These are phyloP conservation scores for Endogone sp. DNA, from an alignment of 192 early-diverging fungal genomes.

Conservation along the genomic window DNA sequence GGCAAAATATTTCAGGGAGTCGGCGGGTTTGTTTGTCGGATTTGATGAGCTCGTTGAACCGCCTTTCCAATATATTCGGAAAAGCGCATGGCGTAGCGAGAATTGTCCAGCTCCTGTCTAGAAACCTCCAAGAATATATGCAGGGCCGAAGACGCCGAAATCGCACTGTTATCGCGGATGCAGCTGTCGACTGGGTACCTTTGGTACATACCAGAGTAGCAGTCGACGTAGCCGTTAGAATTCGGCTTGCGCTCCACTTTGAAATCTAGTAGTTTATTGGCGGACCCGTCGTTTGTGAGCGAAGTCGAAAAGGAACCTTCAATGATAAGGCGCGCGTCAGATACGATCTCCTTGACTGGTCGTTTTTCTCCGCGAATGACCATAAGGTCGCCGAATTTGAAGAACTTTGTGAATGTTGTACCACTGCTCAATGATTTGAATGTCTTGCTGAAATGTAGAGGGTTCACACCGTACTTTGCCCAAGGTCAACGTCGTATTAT, in stretches of 20 bases:
- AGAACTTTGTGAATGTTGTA: background rate
- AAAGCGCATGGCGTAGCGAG: background rate
- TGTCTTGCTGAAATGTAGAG: background rate
- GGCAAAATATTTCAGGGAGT: background rate
- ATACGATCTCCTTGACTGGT: constrained; percentile 9
- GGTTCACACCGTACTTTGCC: background rate
- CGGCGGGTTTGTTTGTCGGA: background rate
- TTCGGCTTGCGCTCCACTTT: background rate
- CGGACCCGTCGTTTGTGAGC: background rate
- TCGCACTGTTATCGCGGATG: background rate
- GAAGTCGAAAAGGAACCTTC: background rate
- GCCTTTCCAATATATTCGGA: background rate
- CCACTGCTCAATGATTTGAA: background rate
- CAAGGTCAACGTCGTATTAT: background rate
- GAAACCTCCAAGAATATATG: background rate
- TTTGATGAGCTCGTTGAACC: background rate
- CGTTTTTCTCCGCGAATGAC: constrained; percentile 11
- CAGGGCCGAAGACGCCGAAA: background rate
- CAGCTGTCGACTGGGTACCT: background rate
- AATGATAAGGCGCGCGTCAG: constrained; percentile 7
- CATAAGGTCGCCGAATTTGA: constrained; percentile 6
- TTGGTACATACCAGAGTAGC: background rate
- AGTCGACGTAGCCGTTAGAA: background rate
- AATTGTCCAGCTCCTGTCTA: background rate
- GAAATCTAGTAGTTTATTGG: background rate